A percentile compares a stretch with the other conserved stretches of the same genome.
These are phyloP conservation scores for Albophoma yamanashiensis DNA, from an alignment of 2,329 filamentous ascomycete genomes.

Conservation along the genomic window DNA sequence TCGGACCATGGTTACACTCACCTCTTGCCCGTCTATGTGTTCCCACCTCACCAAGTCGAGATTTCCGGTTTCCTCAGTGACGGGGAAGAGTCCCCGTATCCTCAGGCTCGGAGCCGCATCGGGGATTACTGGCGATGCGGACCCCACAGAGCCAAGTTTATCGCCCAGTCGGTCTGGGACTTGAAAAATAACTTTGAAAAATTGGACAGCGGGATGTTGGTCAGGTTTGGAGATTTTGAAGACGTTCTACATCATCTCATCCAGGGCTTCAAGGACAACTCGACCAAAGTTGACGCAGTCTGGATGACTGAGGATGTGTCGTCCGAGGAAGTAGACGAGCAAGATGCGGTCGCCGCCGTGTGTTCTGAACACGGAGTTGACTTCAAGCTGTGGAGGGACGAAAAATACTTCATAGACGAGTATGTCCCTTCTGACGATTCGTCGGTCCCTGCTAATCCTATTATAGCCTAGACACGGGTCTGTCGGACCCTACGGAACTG, in stretches of 20 bases:
- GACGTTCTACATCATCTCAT: conserved; percentile 52
- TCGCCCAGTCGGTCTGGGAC: conserved; percentile 64
- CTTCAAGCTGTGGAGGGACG: conserved; percentile 59
- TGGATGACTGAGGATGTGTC: conserved; percentile 69
- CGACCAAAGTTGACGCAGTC: conserved; percentile 44
- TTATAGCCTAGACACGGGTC: conserved; percentile 53
- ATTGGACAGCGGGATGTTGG: conserved; percentile 47
- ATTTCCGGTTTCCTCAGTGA: conserved; percentile 60
- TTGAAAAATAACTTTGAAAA: conserved; percentile 51
- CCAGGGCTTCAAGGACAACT: conserved; percentile 28
- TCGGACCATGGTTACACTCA: conserved; percentile 50
- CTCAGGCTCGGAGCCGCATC: conserved; percentile 54
- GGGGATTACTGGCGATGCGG: conserved; percentile 65
- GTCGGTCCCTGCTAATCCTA: neutral
- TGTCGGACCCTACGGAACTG: conserved; percentile 45
- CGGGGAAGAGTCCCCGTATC: conserved; percentile 50
- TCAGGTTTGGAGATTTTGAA: conserved; percentile 51
- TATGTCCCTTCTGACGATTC: conserved; percentile 30
- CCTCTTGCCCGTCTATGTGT: conserved; percentile 59
- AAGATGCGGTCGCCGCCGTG: conserved; percentile 40
- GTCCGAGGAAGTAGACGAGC: conserved; percentile 57
- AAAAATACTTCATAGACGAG: conserved; percentile 75
- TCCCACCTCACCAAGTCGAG: conserved; percentile 62
- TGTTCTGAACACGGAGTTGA: conserved; percentile 42
- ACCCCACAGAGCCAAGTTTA: conserved; percentile 59